phyloP scores from a whole-genome alignment of 75 land plant species.

The Selaginella moellendorffii region DNA sequence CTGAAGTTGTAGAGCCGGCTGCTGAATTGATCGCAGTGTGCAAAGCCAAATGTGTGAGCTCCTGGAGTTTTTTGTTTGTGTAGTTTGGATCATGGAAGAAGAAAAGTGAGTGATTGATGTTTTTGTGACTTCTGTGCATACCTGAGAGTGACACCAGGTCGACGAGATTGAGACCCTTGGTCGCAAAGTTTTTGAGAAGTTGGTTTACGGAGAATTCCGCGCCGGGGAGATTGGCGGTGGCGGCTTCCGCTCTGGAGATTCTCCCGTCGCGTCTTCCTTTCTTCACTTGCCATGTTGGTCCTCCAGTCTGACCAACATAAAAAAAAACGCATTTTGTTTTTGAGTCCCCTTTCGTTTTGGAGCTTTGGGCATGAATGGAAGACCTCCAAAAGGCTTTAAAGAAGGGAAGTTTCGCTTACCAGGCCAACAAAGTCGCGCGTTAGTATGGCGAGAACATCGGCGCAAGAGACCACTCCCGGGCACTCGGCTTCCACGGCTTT shows the following conservation, averaged over 20 bases:
- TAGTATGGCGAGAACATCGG: conserved; percentile 64
- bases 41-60: conserved; percentile 36
- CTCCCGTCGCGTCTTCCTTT: conserved; percentile 22
- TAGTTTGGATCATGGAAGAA: too few relatives aligned
- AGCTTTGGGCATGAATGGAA: too few relatives aligned
- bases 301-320: not conserved
- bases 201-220: conserved; percentile 12
- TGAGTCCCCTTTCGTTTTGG: too few relatives aligned
- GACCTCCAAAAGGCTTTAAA: too few relatives aligned
- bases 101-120: too few relatives aligned
- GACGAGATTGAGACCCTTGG: conserved; percentile 15
- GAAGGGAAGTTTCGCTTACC: too few relatives aligned
- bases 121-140: too few relatives aligned
- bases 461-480: conserved; percentile 75
- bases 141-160: conserved; percentile 47
- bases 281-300: not conserved
- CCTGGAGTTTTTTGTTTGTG: too few relatives aligned
- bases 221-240: conserved; percentile 10
- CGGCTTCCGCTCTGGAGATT: conserved; percentile 17
- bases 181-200: conserved; percentile 18
- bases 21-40: conserved; percentile 30
- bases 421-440: conserved; percentile 48
- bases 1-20: conserved; percentile 42
- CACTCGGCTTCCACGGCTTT: conserved; percentile 53
- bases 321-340: too few relatives aligned